These are phyloP conservation scores for Myriosclerotinia scirpicola DNA, from an alignment of 2,329 filamentous ascomycete species.

Conservation along the genomic window DNA sequence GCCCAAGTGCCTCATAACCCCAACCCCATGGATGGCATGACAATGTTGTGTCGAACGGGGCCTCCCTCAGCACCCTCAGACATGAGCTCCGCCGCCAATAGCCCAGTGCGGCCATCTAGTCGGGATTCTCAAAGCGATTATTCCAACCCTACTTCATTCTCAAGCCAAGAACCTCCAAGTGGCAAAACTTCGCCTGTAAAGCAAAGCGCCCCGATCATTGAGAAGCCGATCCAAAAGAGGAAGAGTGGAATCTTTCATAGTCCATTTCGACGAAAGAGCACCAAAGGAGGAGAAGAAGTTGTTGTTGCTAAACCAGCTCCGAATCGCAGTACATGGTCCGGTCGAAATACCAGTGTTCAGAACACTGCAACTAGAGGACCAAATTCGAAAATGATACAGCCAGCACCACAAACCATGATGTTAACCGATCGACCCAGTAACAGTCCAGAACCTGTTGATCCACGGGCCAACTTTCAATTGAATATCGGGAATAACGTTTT, in stretches of 20 bases:
- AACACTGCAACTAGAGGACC: slow-evolving; percentile 43
- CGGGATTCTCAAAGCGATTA: slow-evolving; percentile 89
- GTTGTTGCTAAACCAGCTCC: slow-evolving; percentile 35
- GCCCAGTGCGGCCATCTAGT: slow-evolving; percentile 73
- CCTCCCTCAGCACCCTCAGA: slow-evolving; percentile 68
- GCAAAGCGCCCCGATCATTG: slow-evolving; percentile 47
- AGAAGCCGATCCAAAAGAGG: slow-evolving; percentile 67
- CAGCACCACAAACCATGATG: slow-evolving; percentile 33
- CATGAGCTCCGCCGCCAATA: slow-evolving; percentile 60
- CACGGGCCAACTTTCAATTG: slow-evolving; percentile 86
- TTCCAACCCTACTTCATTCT: slow-evolving; percentile 85
- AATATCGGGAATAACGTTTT: slow-evolving; percentile 97
- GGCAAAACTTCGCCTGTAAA: slow-evolving; percentile 75
- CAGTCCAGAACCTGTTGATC: slow-evolving; percentile 86
- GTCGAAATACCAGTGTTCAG: slow-evolving; percentile 34
- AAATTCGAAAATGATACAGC: slow-evolving; percentile 40
- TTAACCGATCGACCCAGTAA: slow-evolving; percentile 48
- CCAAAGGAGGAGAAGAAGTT: slow-evolving; percentile 66
- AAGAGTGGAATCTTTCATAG: slow-evolving; percentile 89
- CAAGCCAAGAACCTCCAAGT: slow-evolving; percentile 77
- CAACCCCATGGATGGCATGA: slow-evolving; percentile 95
- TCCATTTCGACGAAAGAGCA: slow-evolving; percentile 90
- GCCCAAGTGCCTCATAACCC: slow-evolving; percentile 82
- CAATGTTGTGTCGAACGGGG: slow-evolving; percentile 85
- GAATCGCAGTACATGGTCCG: slow-evolving; percentile 61